phyloP scores from a whole-genome alignment of 345 rosid genomes.

The Eucalyptus marginata region DNA sequence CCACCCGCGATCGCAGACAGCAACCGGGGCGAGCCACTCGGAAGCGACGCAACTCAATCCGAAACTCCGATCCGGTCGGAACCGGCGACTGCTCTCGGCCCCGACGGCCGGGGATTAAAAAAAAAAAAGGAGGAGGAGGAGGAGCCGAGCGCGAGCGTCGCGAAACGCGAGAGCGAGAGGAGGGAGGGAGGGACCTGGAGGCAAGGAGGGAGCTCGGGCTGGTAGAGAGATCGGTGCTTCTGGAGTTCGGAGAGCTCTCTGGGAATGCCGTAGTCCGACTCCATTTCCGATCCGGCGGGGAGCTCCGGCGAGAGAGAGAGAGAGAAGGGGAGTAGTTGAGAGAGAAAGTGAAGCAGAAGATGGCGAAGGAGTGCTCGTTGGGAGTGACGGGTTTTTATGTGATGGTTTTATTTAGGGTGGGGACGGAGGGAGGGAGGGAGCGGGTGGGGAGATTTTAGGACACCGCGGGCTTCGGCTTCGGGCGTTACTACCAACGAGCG shows the following conservation, averaged over 20 bases:
- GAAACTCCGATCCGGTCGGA: not conserved
- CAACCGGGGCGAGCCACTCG: not conserved
- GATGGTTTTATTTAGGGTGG: not conserved
- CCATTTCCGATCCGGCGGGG: constrained; percentile 22
- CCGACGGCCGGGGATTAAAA: not conserved
- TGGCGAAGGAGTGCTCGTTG: not conserved
- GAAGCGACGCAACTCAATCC: not conserved
- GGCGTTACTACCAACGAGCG: not conserved
- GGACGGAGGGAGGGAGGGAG: not conserved
- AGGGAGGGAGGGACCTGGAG: constrained; percentile 49
- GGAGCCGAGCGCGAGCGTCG: not conserved
- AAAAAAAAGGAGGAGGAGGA: not conserved
- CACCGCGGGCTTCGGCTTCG: not conserved
- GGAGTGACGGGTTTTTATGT: not conserved
- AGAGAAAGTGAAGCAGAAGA: not conserved
- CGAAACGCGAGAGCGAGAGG: not conserved
- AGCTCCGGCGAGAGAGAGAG: not conserved
- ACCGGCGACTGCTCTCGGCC: not conserved
- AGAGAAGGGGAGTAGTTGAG: not conserved
- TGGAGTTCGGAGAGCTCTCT: constrained; percentile 92
- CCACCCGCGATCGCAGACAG: not conserved
- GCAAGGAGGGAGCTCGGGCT: constrained; percentile 84
- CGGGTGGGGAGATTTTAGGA: not conserved
- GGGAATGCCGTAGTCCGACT: constrained; percentile 92
- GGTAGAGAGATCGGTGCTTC: constrained; percentile 68